These are phyloP conservation scores for Drechslerella dactyloides DNA, from an alignment of 2,329 filamentous ascomycete genomes.

Conservation along the genomic window DNA sequence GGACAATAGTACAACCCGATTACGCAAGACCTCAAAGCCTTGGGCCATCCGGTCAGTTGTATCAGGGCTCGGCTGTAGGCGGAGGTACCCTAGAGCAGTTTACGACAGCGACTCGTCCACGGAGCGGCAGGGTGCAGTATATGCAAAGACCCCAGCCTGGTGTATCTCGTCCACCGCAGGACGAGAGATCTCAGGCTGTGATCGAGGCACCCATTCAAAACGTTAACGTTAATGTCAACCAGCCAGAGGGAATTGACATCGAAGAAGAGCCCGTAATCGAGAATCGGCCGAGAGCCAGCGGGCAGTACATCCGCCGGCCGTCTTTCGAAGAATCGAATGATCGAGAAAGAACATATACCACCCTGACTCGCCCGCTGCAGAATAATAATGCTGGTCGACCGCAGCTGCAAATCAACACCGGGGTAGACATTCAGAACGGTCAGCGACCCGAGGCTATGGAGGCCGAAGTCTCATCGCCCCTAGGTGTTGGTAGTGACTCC, in stretches of 20 bases:
- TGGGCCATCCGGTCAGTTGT: slow-evolving; percentile 1
- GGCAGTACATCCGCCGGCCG: too few relatives aligned
- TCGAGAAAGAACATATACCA: not conserved
- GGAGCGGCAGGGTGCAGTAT: slow-evolving; percentile 1
- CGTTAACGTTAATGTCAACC: slow-evolving; percentile 10
- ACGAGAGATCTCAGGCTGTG: not conserved
- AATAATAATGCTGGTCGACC: slow-evolving; percentile 10
- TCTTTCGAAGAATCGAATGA: too few relatives aligned
- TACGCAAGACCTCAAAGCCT: slow-evolving; percentile 1
- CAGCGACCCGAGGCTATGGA: not conserved
- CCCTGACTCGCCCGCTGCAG: not conserved
- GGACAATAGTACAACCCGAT: not conserved
- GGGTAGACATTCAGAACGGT: slow-evolving; percentile 11
- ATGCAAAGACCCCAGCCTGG: slow-evolving; percentile 1
- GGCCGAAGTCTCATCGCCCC: slow-evolving; percentile 8
- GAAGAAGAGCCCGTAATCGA: not conserved
- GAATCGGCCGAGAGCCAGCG: too few relatives aligned
- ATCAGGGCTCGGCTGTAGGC: not conserved
- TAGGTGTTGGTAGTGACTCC: not conserved
- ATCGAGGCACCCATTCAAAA: too few relatives aligned
- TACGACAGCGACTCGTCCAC: not conserved
- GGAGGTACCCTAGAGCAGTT: slow-evolving; percentile 3
- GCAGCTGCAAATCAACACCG: slow-evolving; percentile 7
- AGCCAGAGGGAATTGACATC: not conserved
- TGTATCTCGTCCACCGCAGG: not conserved